A percentile compares a stretch with the other conserved stretches of the same genome.
Evolutionary conservation across 1,139 yeast genomes (phyloP).

Genomic region (Yamadazyma friedrichii): DNA sequence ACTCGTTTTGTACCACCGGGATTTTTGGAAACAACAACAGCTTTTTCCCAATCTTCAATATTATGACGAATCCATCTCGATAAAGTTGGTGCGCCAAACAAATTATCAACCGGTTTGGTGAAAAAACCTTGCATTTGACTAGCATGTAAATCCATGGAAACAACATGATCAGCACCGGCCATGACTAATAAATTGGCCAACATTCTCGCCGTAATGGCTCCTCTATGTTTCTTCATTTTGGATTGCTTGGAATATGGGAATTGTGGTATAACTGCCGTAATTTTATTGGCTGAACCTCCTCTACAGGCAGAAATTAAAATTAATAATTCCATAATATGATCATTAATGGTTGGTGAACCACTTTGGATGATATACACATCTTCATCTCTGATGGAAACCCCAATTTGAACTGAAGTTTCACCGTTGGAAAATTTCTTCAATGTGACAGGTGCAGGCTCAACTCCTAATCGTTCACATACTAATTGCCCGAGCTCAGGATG

Average conservation of each 20-base stretch:
- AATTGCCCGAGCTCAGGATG: conserved; percentile 91
- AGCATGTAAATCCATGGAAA: conserved; percentile 97
- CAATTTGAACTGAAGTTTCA: conserved; percentile 74
- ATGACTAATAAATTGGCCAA: conserved; percentile 89
- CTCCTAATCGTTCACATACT: conserved; percentile 89
- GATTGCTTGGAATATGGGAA: conserved; percentile 97
- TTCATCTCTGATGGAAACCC: conserved; percentile 76
- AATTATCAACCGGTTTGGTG: conserved; percentile 93
- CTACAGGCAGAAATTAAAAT: conserved; percentile 93
- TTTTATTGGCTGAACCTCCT: conserved; percentile 95
- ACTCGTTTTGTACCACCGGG: conserved; percentile 99
- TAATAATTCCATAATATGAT: conserved; percentile 93
- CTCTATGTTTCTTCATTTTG: conserved; percentile 97
- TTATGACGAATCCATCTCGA: conserved; percentile 96
- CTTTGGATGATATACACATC: conserved; percentile 91
- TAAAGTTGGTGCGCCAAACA: conserved; percentile 94
- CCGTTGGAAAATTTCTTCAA: conserved; percentile 92
- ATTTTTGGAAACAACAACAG: conserved; percentile 90
- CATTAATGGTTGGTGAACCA: conserved; percentile 86
- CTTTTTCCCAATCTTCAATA: conserved; percentile 75
- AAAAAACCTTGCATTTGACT: conserved; percentile 99
- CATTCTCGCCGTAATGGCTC: conserved; percentile 99
- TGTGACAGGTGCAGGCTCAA: conserved; percentile 93
- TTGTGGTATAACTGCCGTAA: conserved; percentile 96
- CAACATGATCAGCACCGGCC: conserved; percentile 99